Base-by-base conservation (phyloP, 1,139 yeast species). In the Scheffersomyces lignicola region DNA sequence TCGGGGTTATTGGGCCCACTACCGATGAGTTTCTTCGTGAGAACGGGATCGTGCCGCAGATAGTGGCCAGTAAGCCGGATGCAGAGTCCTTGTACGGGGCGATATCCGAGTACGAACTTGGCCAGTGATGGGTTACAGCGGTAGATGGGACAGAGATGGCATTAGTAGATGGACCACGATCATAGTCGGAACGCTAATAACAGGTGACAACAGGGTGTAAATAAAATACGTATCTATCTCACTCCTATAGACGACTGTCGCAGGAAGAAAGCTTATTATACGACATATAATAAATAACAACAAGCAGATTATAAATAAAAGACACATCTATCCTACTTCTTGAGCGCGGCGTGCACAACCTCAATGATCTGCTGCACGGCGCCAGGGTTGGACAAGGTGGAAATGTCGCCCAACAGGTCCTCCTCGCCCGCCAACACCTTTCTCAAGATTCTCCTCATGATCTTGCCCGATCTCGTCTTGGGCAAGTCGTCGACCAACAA, bases 1-100 rank as follows among this genome's bases (percentile, higher is more conserved):
- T 89, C 13, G 97, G 95, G 0, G 79, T 90, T 4, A 92, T 92
- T 41, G 98, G 98, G 0, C 97, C 97, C 1, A 90, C 97, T 0
- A 92, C 98, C 0, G 79, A 83, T 43, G 76, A 72, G 24, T 88
- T 76, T 50, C 61, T 92, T 33, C 30, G 56, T 3, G 57, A 64
- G 1, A 66, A 74, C 23, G 80, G 77, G 0, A 58, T 90, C 4
- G 45, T 35, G 0, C 88, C 94, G 1, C 62, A 75, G 29, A 75
- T 83, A 0, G 84, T 84, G 3, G 83, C 96, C 5, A 60, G 62
- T 4, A 79, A 78, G 39, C 97, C 97, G 0, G 82, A 82, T 31
- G 88, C 96, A 0, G 52, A 49, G 4, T 69, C 83, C 7, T 61
- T 90, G 36, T 58, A 73, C 23, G 56, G 54, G 8, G 61, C 66